Percentiles rank a stretch among this genome's conserved stretches.
Evolutionary conservation across 2,329 filamentous ascomycete genomes (phyloP).

Genomic region (Hypoxylon sp.): DNA sequence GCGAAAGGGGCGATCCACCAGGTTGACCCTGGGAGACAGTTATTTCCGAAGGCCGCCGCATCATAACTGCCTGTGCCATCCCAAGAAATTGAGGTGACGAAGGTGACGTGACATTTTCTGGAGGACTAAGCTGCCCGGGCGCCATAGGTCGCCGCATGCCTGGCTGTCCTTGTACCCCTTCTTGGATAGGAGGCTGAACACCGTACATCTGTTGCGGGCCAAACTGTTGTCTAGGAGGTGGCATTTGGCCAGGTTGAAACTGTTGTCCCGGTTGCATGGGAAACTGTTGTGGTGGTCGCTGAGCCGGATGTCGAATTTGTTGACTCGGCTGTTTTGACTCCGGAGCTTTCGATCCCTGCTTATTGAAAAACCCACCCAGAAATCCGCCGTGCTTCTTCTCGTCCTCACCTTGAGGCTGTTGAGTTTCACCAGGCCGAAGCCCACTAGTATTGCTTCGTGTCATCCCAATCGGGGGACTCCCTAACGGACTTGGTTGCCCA

Average conservation of each 20-base stretch:
- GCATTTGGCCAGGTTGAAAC: constrained; percentile 46
- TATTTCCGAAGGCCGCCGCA: constrained; percentile 49
- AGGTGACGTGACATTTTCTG: constrained; percentile 16
- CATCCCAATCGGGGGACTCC: constrained; percentile 26
- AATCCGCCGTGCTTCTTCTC: constrained; percentile 48
- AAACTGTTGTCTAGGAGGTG: constrained; percentile 43
- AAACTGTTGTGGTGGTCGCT: constrained; percentile 44
- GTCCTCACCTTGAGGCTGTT: constrained; percentile 46
- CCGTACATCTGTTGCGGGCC: constrained; percentile 48
- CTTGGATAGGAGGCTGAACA: constrained; percentile 42
- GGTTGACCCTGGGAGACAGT: constrained; percentile 44
- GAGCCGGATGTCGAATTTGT: constrained; percentile 35
- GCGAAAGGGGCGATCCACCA: constrained; percentile 18
- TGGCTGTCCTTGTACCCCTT: constrained; percentile 35
- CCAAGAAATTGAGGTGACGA: constrained; percentile 33
- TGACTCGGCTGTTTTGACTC: constrained; percentile 46
- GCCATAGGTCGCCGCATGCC: constrained; percentile 20
- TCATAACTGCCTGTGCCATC: constrained; percentile 45
- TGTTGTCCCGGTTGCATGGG: constrained; percentile 41
- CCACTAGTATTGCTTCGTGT: constrained; percentile 37
- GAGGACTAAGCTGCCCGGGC: constrained; percentile 22
- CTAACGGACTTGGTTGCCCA: constrained; percentile 27
- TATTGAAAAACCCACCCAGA: constrained; percentile 49
- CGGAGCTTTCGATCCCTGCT: constrained; percentile 46
- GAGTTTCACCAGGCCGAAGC: constrained; percentile 33